Evolutionary conservation across 2,329 filamentous ascomycete genomes (phyloP), one percentile per base, ranked within the genome.

Genomic region (Epichloe typhina): DNA sequence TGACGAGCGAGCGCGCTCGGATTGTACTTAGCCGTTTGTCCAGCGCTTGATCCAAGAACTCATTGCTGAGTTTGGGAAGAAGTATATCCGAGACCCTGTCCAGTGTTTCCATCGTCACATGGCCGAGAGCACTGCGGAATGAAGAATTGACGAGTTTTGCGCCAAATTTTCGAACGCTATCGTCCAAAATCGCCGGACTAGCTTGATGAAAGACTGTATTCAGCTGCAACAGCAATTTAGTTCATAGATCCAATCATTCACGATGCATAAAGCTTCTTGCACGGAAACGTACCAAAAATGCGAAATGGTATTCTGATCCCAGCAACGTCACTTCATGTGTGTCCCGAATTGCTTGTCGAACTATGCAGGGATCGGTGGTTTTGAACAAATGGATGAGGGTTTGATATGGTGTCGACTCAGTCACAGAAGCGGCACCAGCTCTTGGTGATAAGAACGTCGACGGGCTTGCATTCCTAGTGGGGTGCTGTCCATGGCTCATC

Each of bases 1-100:
- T 79, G 49, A 81, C 73, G 3, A 81, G 68, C 13, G 72, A 69
- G 26, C 74, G 70, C 1, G 75, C 76, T 9, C 71, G 69, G 48
- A 81, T 80, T 2, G 74, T 77, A 44, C 69, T 67, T 3, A 81
- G 65, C 0, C 77, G 73, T 50, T 62, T 66, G 17, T 73, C 71
- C n/a, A 81, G 58, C 3, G 71, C 75, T 50, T 66, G 70, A 57
- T 80, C 77, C 2, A 80, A 66, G 50, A 81, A 78, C 1, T 55
- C 52, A 35, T 72, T 62, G 55, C 74, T 75, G 13, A 69, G 71
- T 48, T 70, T 74, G 46, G 62, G 54, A 5, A 80, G 60, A 31
- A 80, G 68, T 1, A 58, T 35, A 26, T 71, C 63, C 3, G 67
- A 64, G 15, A 77, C 57, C 2, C 68, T 64, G 53, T 80, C 76